Base-by-base conservation (phyloP, 305 asterid species). In the Coffea humblotiana region DNA sequence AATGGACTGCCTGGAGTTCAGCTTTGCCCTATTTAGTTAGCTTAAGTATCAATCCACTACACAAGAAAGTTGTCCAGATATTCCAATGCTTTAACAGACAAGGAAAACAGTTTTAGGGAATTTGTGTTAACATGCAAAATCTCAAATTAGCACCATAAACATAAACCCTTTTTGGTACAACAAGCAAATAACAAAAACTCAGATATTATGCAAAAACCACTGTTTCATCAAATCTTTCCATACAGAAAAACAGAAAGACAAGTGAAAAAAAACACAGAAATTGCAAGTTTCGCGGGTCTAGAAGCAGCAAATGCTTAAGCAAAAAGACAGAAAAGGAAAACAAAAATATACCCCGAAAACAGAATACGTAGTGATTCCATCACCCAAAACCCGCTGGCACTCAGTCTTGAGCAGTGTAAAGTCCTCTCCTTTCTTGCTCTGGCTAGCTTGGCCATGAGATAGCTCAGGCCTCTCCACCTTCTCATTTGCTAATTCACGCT, bases 361-460 rank as follows among this genome's bases (percentile, higher is more conserved):
- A 15, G 97, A 92, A 85, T 80, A 93, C 19, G 97, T 91, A 80
- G 96, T 86, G 84, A 95, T 92, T 82, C 97, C 98, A 90, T 95
- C 99, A 25, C 97, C 99, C 83, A 95, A 84, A 49, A 87, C 94
- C 74, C 98, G 83, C 78, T 95, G 93, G 80, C 98, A 92, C 87
- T 92, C 99, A 0, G 99, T 88, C 93, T 92, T 95, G 80, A 95
- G 77, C 74, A 95, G 82, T 18, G 97, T 92, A 81, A 92, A 91
- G 79, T 95, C 99, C 87, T 95, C 99, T 23, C 99, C 98, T 85
- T 93, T 95, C 91, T 95, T 95, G 91, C 94, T 92, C 90, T 93
- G 97, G 69, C 88, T 89, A 64, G 97, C 98, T 80, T 90, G 97
- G 14, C 98, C 98, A 52, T 92, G 94, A 15, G 58, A 79, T 78